These are phyloP conservation scores for Ophiostoma pallidulum DNA, from an alignment of 2,329 filamentous ascomycete genomes.

Conservation along the genomic window DNA sequence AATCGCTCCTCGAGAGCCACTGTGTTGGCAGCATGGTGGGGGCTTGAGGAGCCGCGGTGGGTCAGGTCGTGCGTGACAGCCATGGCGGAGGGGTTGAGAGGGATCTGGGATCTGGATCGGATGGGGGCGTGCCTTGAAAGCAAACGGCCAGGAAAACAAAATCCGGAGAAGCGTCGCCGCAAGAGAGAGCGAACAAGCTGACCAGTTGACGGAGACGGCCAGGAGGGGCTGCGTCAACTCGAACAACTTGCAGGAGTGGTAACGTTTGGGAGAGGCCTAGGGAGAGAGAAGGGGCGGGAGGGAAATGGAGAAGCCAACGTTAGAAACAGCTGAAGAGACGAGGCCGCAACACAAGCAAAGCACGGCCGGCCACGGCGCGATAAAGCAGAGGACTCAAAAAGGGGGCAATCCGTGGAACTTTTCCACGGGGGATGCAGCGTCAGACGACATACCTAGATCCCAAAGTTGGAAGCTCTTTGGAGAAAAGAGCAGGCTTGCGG, in stretches of 20 bases:
- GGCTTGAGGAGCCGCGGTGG: conserved; percentile 54
- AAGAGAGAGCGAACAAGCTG: conserved; percentile 3
- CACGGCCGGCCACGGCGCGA: neutral
- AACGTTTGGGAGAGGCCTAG: neutral
- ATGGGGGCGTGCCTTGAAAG: too few species aligned
- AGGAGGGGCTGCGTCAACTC: conserved; percentile 4
- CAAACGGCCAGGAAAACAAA: too few species aligned
- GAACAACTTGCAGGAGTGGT: neutral
- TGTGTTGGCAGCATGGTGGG: conserved; percentile 34
- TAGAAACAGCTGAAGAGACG: neutral
- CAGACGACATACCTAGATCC: conserved; percentile 11
- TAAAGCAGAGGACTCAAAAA: neutral
- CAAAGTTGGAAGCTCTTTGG: conserved; percentile 10
- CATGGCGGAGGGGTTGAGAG: conserved; percentile 43
- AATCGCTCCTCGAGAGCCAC: conserved; percentile 83
- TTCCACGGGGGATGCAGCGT: too few species aligned
- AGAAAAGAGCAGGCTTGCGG: conserved; percentile 11
- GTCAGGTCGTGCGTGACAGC: conserved; percentile 66
- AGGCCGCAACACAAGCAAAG: neutral
- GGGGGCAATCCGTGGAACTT: too few species aligned
- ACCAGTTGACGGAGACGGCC: neutral
- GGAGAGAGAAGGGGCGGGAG: neutral
- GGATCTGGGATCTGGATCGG: too few species aligned
- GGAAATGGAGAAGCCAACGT: neutral
- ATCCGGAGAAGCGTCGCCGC: neutral